These are phyloP conservation scores for Balakata baccata DNA, from an alignment of 345 rosid species.

Conservation along the genomic window DNA sequence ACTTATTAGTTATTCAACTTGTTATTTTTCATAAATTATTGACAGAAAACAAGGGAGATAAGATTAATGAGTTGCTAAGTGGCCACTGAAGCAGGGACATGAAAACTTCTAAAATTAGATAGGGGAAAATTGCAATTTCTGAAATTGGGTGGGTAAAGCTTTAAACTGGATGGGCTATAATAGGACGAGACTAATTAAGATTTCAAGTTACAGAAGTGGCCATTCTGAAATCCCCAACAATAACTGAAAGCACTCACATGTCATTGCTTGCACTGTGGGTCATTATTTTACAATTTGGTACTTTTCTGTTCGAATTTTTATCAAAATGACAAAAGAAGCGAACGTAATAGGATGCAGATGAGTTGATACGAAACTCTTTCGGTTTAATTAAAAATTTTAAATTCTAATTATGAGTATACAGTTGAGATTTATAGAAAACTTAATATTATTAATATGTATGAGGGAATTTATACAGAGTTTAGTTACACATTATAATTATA, in stretches of 20 bases:
- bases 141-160: neutral
- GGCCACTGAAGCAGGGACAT: neutral
- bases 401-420: too few species aligned
- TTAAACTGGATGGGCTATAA: neutral
- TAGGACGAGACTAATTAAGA: neutral
- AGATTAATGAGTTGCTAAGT: neutral
- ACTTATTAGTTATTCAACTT: too few species aligned
- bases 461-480: too few species aligned
- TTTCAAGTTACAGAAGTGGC: conserved; percentile 12
- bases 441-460: too few species aligned
- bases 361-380: too few species aligned
- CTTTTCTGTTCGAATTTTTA: conserved; percentile 3
- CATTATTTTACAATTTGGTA: conserved; percentile 11
- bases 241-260: conserved; percentile 35
- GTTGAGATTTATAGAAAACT: too few species aligned
- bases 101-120: neutral
- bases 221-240: conserved; percentile 36
- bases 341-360: too few species aligned
- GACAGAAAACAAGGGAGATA: too few species aligned
- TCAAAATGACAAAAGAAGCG: neutral
- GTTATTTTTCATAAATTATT: too few species aligned
- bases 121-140: neutral
- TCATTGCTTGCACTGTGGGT: conserved; percentile 19
- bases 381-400: too few species aligned
- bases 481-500: too few species aligned